These are phyloP conservation scores for Klebsormidium nitens DNA, from an alignment of 139 green algal genomes.

Conservation along the genomic window DNA sequence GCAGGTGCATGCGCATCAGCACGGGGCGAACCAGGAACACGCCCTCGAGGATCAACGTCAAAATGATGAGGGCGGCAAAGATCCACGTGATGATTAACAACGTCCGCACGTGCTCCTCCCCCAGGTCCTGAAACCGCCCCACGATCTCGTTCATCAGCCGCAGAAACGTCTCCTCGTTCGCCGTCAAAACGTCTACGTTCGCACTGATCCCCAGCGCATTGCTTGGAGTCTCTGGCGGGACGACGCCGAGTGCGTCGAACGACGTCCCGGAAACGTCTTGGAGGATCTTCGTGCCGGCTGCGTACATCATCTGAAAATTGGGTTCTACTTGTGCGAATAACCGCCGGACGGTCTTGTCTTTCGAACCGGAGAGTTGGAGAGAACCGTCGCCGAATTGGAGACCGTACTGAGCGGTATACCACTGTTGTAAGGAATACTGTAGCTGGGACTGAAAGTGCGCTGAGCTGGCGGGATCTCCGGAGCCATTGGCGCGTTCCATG, in stretches of 20 bases:
- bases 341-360: no score
- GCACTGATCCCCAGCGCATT: not conserved
- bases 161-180: conserved; percentile 8
- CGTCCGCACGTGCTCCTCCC: conserved; percentile 4
- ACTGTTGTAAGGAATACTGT: no score
- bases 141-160: conserved; percentile 13
- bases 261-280: not conserved
- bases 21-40: conserved; percentile 22
- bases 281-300: not conserved
- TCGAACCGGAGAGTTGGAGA: no score
- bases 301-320: not conserved
- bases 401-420: no score
- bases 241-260: not conserved
- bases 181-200: not conserved
- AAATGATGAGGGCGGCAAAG: conserved; percentile 26
- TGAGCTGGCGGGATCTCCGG: no score
- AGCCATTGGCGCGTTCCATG: no score
- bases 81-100: conserved; percentile 33
- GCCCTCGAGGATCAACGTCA: conserved; percentile 24
- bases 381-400: no score
- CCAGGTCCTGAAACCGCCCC: not conserved
- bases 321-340: no score
- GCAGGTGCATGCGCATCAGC: conserved; percentile 9
- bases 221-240: not conserved
- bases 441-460: no score